Base-by-base conservation (phyloP, 2,329 filamentous ascomycete genomes). In the Blastomyces gilchristii region DNA sequence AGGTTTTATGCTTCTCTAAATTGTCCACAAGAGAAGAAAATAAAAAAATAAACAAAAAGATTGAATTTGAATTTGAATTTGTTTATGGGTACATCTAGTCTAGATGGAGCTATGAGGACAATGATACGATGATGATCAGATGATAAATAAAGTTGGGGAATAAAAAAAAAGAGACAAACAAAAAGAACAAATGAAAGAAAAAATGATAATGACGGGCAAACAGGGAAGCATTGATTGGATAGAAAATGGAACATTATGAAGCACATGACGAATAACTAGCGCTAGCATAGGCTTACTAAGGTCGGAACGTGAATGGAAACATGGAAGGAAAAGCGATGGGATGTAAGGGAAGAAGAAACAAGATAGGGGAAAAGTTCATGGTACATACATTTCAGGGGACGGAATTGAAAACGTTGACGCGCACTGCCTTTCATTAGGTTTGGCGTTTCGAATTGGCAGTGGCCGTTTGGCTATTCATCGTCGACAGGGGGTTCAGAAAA, bases 21-120 rank as follows among this genome's bases (percentile, higher is more conserved):
- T 22, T 22, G n/a, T 22, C n/a, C n/a, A 22, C n/a, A 22, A 22
- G n/a, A 22, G n/a, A 22, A 22, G n/a, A 22, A 22, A 22, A 22
- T 22, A 22, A 22, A 22, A 22, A 22, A 22, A 22, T 22, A 22
- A 22, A 22, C n/a, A 22, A 22, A 22, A 22, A 22, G n/a, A 22
- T 22, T 22, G n/a, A 22, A 22, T 22, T 22, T 22, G 34, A 37
- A 37, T 28, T 52, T 52, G 9, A 31, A 18, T 52, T 34, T 16
- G 63, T 65, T 63, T 74, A 74, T 72, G 69, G 65, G 65, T 74
- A 73, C 71, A 73, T 74, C 72, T 73, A 74, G 69, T 72, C 67
- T 70, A 70, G 62, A 71, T 67, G 68, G 34, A 8, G 25, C 66
- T 63, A 37, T 31, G 25, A 18, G 3, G 34, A 37, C 34, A 5